Base-by-base conservation (phyloP, 345 rosid species). In the Hypericum perforatum region DNA sequence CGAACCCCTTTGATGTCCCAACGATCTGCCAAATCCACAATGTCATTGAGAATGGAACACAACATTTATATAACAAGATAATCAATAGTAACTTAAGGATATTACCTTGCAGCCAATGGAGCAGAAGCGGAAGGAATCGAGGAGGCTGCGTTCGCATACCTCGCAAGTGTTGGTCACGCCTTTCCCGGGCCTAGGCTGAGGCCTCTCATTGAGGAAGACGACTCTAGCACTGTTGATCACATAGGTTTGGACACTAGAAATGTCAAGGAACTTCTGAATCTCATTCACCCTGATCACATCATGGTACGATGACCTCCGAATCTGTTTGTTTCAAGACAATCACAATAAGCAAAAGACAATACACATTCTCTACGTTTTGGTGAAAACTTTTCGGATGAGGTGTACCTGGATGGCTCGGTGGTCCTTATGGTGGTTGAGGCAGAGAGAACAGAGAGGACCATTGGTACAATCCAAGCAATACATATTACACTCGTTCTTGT, bases 231-330 rank as follows among this genome's bases (percentile, higher is more conserved):
- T 81, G 74, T 81, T 81, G 42, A 81, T 81, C 22, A 76, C 71
- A 58, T 81, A 81, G 2, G 88, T 81, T 41, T 81, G 84, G 16
- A 81, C 81, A 38, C 82, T 80, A 13, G 80, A 52, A 45, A 81
- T 76, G 74, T 81, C 88, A 52, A 81, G 36, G 39, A 69, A 64
- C 49, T 78, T 81, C 70, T 78, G 88, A 11, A 81, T 74, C 65
- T 81, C 88, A 9, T 76, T 63, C 0, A 81, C 84, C 65, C 88
- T 76, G 41, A 81, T 78, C 66, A 81, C 88, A 64, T 81, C 88
- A 68, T 81, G 88, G 74, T 81, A 81, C 3, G 88, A 81, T 0
- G 88, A 81, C 37, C 88, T 81, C 75, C 88, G 76, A 53, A 81
- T 81, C 88, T 81, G 74, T 22, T 22, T n/a, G 32, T 22, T 22